Percentiles rank a stretch among this genome's conserved stretches.
Conservation (phyloP, 768 basidiomycete genomes). For the Agrocybe praecox region DNA sequence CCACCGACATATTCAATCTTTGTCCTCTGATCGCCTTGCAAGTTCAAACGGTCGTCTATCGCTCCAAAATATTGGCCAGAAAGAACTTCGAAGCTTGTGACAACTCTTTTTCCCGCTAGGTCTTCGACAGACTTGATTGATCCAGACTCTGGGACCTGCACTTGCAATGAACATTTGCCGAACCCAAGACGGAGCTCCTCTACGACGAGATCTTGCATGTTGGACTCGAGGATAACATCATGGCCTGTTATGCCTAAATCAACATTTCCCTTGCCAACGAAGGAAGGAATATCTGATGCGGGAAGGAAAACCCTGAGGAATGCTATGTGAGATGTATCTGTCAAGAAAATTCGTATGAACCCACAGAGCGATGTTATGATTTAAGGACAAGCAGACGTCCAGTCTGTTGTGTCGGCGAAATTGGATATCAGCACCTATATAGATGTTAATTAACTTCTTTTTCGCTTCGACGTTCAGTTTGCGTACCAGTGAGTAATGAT, state of each 20-base stretch:
- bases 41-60: conserved; percentile 56
- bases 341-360: conserved; percentile 25
- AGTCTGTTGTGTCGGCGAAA: conserved; percentile 86
- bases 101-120: conserved; percentile 89
- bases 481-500: conserved; percentile 77
- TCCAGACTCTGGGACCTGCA: conserved; percentile 86
- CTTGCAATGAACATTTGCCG: conserved; percentile 87
- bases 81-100: conserved; percentile 94
- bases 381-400: conserved; percentile 92
- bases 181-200: conserved; percentile 87
- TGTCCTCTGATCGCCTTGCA: conserved; percentile 61
- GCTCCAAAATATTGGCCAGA: conserved; percentile 75
- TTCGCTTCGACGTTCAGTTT: conserved; percentile 1
- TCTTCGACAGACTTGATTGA: conserved; percentile 72
- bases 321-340: background rate
- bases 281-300: conserved; percentile 95
- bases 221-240: conserved; percentile 92
- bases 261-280: conserved; percentile 96
- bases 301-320: conserved; percentile 87
- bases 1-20: conserved; percentile 96
- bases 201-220: conserved; percentile 77
- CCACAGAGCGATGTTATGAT: conserved; percentile 93
- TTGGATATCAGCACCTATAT: conserved; percentile 90
- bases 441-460: conserved; percentile 4
- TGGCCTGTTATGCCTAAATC: conserved; percentile 98